Percentiles rank a stretch among this genome's conserved stretches.
These are phyloP conservation scores for Neophaeococcomyces aloes DNA, from an alignment of 2,329 filamentous ascomycete species.

Conservation along the genomic window DNA sequence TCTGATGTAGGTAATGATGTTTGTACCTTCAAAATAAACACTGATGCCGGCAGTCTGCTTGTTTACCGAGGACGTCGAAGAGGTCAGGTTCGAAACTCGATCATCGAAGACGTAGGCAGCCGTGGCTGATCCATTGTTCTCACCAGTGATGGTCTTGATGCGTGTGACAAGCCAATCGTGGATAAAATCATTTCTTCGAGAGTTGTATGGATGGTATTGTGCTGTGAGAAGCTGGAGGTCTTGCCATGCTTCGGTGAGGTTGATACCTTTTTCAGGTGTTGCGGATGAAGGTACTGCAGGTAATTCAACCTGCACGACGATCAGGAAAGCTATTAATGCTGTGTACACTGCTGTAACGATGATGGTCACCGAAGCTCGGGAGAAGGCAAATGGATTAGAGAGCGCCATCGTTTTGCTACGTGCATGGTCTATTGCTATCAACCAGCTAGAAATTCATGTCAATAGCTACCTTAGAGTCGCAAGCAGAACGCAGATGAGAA, in stretches of 20 bases:
- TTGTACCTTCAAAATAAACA: conserved; percentile 85
- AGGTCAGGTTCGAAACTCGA: conserved; percentile 65
- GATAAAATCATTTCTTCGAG: conserved; percentile 68
- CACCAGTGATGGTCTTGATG: conserved; percentile 57
- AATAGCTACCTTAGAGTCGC: not conserved
- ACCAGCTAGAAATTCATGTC: not conserved
- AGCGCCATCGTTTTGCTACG: conserved; percentile 16
- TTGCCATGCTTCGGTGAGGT: conserved; percentile 75
- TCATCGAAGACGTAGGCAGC: conserved; percentile 62
- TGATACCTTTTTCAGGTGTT: conserved; percentile 53
- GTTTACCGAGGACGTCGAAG: conserved; percentile 37
- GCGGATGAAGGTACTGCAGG: conserved; percentile 51
- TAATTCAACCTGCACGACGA: conserved; percentile 66
- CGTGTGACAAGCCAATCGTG: conserved; percentile 64
- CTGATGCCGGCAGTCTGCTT: conserved; percentile 32
- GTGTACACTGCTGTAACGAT: conserved; percentile 68
- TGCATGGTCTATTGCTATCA: not conserved
- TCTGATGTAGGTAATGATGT: conserved; percentile 83
- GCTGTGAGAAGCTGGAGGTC: conserved; percentile 68
- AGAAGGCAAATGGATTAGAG: conserved; percentile 56
- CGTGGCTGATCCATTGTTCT: conserved; percentile 41
- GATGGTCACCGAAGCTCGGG: conserved; percentile 68
- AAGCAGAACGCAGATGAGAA: not conserved
- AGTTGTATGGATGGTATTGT: conserved; percentile 81
- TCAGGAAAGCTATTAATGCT: conserved; percentile 60